These are phyloP conservation scores for Phytophthora pseudosyringae DNA, from an alignment of 352 stramenopile genomes.

Conservation along the genomic window DNA sequence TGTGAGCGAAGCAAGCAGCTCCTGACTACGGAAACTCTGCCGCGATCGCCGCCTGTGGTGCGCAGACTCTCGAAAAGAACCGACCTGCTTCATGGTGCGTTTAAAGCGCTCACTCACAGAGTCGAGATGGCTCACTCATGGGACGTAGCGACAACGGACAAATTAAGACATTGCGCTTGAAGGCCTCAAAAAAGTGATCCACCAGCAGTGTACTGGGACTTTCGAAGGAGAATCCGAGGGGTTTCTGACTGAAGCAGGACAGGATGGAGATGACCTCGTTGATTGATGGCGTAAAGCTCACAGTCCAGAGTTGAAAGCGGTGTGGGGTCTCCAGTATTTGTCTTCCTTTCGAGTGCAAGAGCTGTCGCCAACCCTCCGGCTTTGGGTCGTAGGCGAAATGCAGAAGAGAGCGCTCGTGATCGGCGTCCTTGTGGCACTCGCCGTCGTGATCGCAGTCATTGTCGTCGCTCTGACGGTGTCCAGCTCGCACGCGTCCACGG, in stretches of 20 bases:
- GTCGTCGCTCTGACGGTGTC: conserved; percentile 54
- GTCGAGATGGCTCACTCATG: conserved; percentile 13
- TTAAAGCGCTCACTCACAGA: neutral
- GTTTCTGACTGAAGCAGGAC: conserved; percentile 1
- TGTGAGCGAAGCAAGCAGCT: conserved; percentile 40
- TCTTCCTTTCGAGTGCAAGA: conserved; percentile 14
- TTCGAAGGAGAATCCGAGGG: neutral
- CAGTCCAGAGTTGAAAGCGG: neutral
- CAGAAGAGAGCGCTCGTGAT: conserved; percentile 43
- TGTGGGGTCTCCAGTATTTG: conserved; percentile 14
- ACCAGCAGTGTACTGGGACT: neutral
- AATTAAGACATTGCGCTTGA: conserved; percentile 14
- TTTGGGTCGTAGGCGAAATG: conserved; percentile 16
- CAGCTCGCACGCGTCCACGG: conserved; percentile 28
- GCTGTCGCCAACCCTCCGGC: too few species aligned
- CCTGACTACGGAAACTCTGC: conserved; percentile 38
- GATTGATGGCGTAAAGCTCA: conserved; percentile 16
- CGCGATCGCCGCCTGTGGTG: conserved; percentile 15
- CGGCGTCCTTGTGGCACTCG: conserved; percentile 41
- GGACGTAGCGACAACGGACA: conserved; percentile 8
- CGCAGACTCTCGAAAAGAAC: conserved; percentile 11
- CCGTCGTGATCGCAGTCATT: conserved; percentile 49
- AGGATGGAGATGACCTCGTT: conserved; percentile 1
- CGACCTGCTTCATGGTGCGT: conserved; percentile 17
- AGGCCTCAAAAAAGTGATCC: too few species aligned